These are phyloP conservation scores for Xylaria polymorpha DNA, from an alignment of 2,329 filamentous ascomycete genomes.

Conservation along the genomic window DNA sequence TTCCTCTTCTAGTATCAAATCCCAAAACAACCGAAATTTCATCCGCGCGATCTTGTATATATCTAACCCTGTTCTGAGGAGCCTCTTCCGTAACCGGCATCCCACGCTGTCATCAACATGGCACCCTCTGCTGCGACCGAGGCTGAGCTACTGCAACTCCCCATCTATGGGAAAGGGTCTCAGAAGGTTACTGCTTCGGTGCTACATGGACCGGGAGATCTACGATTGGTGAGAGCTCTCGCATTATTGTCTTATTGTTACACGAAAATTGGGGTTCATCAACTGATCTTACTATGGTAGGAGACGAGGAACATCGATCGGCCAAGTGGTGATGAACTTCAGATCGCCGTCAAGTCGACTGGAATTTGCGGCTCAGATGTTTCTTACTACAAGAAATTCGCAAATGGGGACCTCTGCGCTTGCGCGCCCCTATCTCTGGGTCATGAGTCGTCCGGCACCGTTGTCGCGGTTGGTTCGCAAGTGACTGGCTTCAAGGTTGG, in stretches of 20 bases:
- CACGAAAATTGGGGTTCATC: conserved; percentile 42
- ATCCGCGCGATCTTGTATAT: not conserved
- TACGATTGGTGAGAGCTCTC: conserved; percentile 64
- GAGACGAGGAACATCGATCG: conserved; percentile 63
- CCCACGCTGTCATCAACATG: conserved; percentile 56
- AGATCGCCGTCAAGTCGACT: conserved; percentile 73
- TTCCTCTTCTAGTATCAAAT: not conserved
- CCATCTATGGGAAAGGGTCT: conserved; percentile 56
- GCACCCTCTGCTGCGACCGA: conserved; percentile 63
- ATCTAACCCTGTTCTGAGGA: not conserved
- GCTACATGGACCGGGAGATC: conserved; percentile 66
- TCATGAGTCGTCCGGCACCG: conserved; percentile 71
- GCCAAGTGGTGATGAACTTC: conserved; percentile 66
- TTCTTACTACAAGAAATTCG: conserved; percentile 78
- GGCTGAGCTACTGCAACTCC: conserved; percentile 57
- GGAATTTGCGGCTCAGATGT: conserved; percentile 78
- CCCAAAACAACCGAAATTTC: not conserved
- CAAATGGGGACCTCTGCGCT: conserved; percentile 76
- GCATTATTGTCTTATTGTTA: conserved; percentile 45
- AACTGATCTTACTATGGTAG: conserved; percentile 51
- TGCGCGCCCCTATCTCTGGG: conserved; percentile 73
- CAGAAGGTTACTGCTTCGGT: conserved; percentile 63
- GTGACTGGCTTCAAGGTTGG: conserved; percentile 65
- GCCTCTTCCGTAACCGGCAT: conserved; percentile 38
- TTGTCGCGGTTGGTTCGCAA: conserved; percentile 65